These are phyloP conservation scores for Diplodia scrobiculata DNA, from an alignment of 2,329 filamentous ascomycete species.

Conservation along the genomic window DNA sequence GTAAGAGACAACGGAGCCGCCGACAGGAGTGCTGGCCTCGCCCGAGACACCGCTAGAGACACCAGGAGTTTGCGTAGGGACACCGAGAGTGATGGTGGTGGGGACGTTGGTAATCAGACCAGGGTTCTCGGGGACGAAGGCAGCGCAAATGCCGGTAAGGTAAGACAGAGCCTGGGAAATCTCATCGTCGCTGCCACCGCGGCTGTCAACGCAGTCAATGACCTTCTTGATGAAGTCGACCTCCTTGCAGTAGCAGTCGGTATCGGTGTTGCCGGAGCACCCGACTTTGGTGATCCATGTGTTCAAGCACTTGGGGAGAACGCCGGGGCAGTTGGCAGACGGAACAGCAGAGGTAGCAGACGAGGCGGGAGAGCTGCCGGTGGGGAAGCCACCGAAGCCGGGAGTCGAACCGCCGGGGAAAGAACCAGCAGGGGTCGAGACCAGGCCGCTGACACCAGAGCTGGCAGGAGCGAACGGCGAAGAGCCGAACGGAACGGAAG, in stretches of 20 bases:
- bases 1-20: slow-evolving; percentile 19
- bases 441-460: slow-evolving; percentile 12
- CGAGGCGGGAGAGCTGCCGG: slow-evolving; percentile 26
- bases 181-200: slow-evolving; percentile 67
- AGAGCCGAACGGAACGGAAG: slow-evolving; percentile 28
- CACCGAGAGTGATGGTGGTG: slow-evolving; percentile 54
- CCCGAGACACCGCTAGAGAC: slow-evolving; percentile 34
- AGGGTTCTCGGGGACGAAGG: slow-evolving; percentile 75
- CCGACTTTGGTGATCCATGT: slow-evolving; percentile 74
- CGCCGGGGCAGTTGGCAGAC: slow-evolving; percentile 58
- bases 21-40: slow-evolving; percentile 17
- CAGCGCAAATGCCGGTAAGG: slow-evolving; percentile 88
- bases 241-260: slow-evolving; percentile 83
- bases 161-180: slow-evolving; percentile 73
- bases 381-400: slow-evolving; percentile 10
- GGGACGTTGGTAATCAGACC: slow-evolving; percentile 77
- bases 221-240: slow-evolving; percentile 74
- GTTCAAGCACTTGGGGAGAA: slow-evolving; percentile 87
- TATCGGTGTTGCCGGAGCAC: slow-evolving; percentile 83
- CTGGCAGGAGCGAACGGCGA: slow-evolving; percentile 20
- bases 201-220: slow-evolving; percentile 77
- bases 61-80: slow-evolving; percentile 55
- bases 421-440: slow-evolving; percentile 19
- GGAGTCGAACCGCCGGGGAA: slow-evolving; percentile 29
- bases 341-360: slow-evolving; percentile 31